Evolutionary conservation across 768 basidiomycete species (phyloP), one percentile per base, ranked within the genome.

Genomic region (Tricholoma hemisulphureum): DNA sequence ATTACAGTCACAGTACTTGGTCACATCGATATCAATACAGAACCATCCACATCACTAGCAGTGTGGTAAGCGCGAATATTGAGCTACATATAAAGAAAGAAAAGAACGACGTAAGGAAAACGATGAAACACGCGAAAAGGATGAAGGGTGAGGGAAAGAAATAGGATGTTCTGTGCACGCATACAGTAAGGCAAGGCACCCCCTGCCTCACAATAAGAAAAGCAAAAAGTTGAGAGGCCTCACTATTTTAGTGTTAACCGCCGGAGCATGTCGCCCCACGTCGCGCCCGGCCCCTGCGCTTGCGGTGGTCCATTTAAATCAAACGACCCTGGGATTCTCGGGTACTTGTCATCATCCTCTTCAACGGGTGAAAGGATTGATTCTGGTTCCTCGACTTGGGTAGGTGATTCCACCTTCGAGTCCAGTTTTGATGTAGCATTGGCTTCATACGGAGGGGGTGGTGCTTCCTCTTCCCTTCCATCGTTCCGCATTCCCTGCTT

Each of bases 321-420:
- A 59, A 84, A 83, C 28, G 81, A 80, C 9, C 85, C 84, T 2
- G 84, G 85, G 70, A 86, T 84, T 54, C 51, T 64, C 20, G 67
- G 56, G 24, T 75, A 73, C 24, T 71, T 65, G 35, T 73, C 60
- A 18, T 54, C 56, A 2, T 60, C 61, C 5, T 55, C 55, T 49
- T 61, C 61, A 32, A 60, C 60, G 1, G 45, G 55, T 16, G 58
- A 32, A 2, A 41, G 11, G n/a, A 55, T 61, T 10, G 67, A 64
- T 43, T 67, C 65, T 0, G 69, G 65, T 48, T 72, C 67, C 0
- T 66, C 58, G 7, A 67, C 6, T 18, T 29, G 26, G 3, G n/a
- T 28, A 10, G 24, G 39, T 21, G 16, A 28, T 43, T 54, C 26
- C 53, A 18, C 37, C 8, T 43, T 29, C 48, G 41, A 26, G 20